Base-by-base conservation (phyloP, 441 rosid genomes). In the Metrosideros polymorpha region DNA sequence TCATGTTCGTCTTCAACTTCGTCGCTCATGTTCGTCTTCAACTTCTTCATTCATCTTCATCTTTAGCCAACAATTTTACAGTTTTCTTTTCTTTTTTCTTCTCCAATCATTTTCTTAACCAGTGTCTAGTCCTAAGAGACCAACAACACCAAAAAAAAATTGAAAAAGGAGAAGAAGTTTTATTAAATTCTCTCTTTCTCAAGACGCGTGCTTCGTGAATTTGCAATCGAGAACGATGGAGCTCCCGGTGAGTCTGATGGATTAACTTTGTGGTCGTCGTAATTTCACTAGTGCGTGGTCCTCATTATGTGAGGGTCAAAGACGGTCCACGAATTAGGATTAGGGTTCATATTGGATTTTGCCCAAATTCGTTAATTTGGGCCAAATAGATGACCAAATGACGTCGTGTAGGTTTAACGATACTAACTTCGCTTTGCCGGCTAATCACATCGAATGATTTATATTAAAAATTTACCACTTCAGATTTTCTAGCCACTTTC, bases 401-500 rank as follows among this genome's bases (percentile, higher is more conserved):
- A 32, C 6, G 5, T 30, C 8, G 3, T 30, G 43, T 32, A 32
- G 42, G 25, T 63, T 32, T 22, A 18, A 63, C 9, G 9, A 63
- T 18, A 7, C 6, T 0, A 2, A 18, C 27, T 63, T 61, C 8
- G 12, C 39, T 17, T 8, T 61, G 4, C 0, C 0, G 7, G 25
- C 12, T 0, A 18, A 25, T 12, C 12, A 63, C 13, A 3, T 63
- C 0, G 12, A 13, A 32, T 2, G 24, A 10, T 32, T 18, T 63
- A 32, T 4, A 63, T 2, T 5, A 63, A 18, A 63, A 32, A 63
- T 32, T 32, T 3, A 10, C 7, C 42, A 61, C 12, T 4, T 7
- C 0, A 0, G 22, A 30, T 35, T 61, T 30, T 54, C 5, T 2
- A 5, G n/a, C 12, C 13, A 54, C 10, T 8, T 24, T 9, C 9